Conservation (phyloP, 805 yeast species). For the Starmerella powellii region DNA sequence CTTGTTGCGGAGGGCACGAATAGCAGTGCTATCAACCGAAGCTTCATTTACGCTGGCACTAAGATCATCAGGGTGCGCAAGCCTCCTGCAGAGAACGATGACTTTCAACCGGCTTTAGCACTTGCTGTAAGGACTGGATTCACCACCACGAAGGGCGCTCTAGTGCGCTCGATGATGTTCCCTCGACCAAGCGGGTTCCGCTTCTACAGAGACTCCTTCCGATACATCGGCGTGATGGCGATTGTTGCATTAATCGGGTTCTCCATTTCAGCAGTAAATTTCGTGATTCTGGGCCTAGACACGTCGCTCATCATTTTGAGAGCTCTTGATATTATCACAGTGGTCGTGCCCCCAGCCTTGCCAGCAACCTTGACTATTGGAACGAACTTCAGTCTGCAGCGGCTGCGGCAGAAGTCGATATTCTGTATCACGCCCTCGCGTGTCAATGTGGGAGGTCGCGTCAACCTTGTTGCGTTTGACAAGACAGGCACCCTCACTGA, state of each 20-base stretch:
- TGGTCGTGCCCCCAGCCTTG: constrained; percentile 96
- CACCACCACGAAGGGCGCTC: constrained; percentile 87
- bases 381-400: constrained; percentile 75
- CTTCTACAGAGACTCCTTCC: constrained; percentile 87
- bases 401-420: constrained; percentile 56
- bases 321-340: constrained; percentile 86
- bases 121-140: constrained; percentile 84
- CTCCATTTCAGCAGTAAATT: constrained; percentile 67
- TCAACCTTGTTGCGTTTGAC: constrained; percentile 85
- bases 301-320: constrained; percentile 62
- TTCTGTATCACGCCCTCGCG: constrained; percentile 91
- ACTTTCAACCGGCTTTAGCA: constrained; percentile 66
- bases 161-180: constrained; percentile 88
- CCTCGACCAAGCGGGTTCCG: constrained; percentile 92
- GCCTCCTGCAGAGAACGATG: constrained; percentile 40
- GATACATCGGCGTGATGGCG: constrained; percentile 91
- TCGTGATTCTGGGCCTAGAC: constrained; percentile 62
- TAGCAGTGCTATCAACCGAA: constrained; percentile 11
- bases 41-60: constrained; percentile 74
- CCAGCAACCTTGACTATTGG: constrained; percentile 98
- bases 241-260: constrained; percentile 76
- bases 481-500: constrained; percentile 97
- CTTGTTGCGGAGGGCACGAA: constrained; percentile 38
- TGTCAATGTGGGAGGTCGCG: constrained; percentile 90
- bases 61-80: constrained; percentile 72